Evolutionary conservation across 768 basidiomycete species (phyloP).

Genomic region (Suillus lakei): DNA sequence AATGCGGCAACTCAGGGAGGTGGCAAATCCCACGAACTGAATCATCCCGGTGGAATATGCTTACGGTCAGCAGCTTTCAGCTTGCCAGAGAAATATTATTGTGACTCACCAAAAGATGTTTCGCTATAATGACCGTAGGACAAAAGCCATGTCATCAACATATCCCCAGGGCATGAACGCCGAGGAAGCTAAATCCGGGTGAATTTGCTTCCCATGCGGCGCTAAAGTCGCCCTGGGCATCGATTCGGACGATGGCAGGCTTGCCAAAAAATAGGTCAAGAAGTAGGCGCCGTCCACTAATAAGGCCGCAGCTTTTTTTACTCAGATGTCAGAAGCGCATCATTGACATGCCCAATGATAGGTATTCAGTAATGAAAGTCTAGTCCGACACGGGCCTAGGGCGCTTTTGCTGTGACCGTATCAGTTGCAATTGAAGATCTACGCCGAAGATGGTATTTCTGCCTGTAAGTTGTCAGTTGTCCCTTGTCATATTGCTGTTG

Average conservation of each 20-base stretch:
- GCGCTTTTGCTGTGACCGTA: neutral
- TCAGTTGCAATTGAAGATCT: constrained; percentile 3
- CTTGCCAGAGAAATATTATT: neutral
- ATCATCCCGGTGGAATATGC: neutral
- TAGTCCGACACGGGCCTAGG: constrained; percentile 1
- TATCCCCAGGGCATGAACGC: neutral
- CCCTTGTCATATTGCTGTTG: constrained; percentile 16
- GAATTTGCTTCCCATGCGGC: constrained; percentile 1
- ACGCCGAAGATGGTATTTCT: constrained; percentile 5
- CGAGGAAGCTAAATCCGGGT: constrained; percentile 1
- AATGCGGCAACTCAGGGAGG: neutral
- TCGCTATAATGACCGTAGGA: neutral
- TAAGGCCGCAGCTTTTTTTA: neutral
- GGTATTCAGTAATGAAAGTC: neutral
- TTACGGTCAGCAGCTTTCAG: neutral
- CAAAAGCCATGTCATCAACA: neutral
- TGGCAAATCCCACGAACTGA: constrained; percentile 7
- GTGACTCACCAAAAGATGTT: constrained; percentile 5
- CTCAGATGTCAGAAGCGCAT: constrained; percentile 5
- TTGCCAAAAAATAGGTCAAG: neutral
- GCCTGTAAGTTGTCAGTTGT: neutral
- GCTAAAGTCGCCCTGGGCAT: neutral
- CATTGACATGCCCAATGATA: constrained; percentile 5
- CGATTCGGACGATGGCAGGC: neutral
- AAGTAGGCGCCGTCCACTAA: neutral